phyloP scores from a whole-genome alignment of 257 asterid genomes.

The Solanum neorickii region DNA sequence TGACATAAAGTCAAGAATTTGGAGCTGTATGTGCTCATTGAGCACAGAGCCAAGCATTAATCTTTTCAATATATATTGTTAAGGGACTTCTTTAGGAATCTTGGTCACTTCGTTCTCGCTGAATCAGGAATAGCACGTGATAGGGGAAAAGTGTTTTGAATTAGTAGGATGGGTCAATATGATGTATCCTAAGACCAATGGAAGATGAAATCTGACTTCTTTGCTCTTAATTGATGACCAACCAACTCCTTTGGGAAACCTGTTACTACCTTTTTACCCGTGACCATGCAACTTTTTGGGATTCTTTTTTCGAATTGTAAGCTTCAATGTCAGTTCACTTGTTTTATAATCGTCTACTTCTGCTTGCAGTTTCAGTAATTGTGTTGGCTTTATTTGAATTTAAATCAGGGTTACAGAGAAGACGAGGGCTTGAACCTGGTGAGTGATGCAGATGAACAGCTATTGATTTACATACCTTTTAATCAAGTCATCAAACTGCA shows the following conservation, averaged over 20 bases:
- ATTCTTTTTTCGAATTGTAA: neutral
- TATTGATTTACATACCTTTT: constrained; percentile 79
- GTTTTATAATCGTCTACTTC: neutral
- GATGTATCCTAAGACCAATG: neutral
- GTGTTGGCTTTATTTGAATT: neutral
- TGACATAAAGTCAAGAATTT: neutral
- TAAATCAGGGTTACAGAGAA: constrained; percentile 85
- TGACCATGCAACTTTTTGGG: neutral
- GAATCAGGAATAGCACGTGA: neutral
- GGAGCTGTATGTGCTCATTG: neutral
- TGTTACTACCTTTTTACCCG: neutral
- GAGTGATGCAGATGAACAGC: constrained; percentile 97
- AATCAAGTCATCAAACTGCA: constrained; percentile 80
- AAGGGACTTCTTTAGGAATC: neutral
- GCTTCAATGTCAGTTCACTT: neutral
- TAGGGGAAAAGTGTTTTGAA: neutral
- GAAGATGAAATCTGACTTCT: neutral
- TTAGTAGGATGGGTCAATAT: neutral
- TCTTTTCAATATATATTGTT: neutral
- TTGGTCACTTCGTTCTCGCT: neutral
- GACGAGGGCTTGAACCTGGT: constrained; percentile 80
- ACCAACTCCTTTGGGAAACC: neutral
- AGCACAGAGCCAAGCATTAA: neutral
- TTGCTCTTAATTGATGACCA: neutral
- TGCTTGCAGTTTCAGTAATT: neutral